Evolutionary conservation across 2,329 filamentous ascomycete species (phyloP), one percentile per base, ranked within the genome.

Genomic region (Endoconidiophora laricicola): DNA sequence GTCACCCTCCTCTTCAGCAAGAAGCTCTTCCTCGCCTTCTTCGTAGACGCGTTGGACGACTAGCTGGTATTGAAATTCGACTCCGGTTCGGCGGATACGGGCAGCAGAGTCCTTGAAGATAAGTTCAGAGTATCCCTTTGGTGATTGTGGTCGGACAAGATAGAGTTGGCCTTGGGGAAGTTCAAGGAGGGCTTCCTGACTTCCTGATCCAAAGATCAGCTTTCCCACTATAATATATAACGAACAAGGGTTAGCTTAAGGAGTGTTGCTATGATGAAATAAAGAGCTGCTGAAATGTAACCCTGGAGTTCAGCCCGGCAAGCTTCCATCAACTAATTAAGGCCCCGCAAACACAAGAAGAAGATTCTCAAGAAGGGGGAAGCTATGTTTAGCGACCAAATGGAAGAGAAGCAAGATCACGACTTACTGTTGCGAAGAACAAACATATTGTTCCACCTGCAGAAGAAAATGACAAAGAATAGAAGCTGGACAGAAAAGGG

Each of bases 31-130:
- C 61, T 98, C 91, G 50, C 91, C 91, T 66, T 98, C 91, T 62
- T 98, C 91, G 71, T 94, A 98, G 53, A 90, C 90, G 54, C 91
- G 79, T 64, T 98, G 91, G 40, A 96, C 78, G 39, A 96, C 90
- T 10, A 98, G 84, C 64, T 98, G 91, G 63, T 96, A 98, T 60
- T 98, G 88, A 60, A 85, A 95, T 49, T 96, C 87, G 63, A 94
- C 88, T 18, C 85, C 88, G 14, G 91, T 96, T 56, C 86, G 80
- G 56, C 93, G 83, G 60, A 98, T 93, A 55, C 83, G 86, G 48
- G 90, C 86, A 44, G 86, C 84, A 38, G 87, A 83, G 78, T 98
- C 91, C 66, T 91, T 94, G 74, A 95, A 98, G 66, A 98, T 94
- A 62, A 96, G 86, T 66, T 98, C 91, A 1, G 90, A 95, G 64